Evolutionary conservation across 1,284 basidiomycete genomes (phyloP), one percentile per base, ranked within the genome.

Genomic region (Ustilago bromivora): DNA sequence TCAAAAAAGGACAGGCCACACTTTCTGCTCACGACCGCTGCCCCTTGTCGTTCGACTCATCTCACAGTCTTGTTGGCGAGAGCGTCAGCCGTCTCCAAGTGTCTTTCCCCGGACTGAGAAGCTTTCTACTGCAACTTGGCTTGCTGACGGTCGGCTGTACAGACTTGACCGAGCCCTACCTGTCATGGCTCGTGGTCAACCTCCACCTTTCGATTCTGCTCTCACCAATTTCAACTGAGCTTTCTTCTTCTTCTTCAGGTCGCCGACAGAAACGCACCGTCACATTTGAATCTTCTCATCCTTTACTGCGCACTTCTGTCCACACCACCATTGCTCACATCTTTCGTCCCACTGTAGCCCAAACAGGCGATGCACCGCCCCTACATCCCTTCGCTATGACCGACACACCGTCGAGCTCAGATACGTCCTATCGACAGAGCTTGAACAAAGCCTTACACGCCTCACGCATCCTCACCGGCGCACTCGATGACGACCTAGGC

Each of bases 401-500:
- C 54, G 54, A 67, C 36, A 41, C 41, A 34, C 55, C 61, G 10
- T 67, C 71, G 46, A 56, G 63, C 56, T 66, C 62, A 2, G 64
- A 66, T 43, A 32, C 32, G 12, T 66, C 67, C 31, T 75, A 75
- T 60, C 66, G 72, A 34, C 73, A 71, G n/a, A 57, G 66, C 57
- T 57, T 76, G 54, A 68, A 64, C 49, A 49, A 55, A 10, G 61
- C 66, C 23, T 55, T 76, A 19, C 62, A 67, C 15, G 74, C 69
- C 12, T 61, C 74, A 15, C 61, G 74, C 61, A 72, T 72, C 34
- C 65, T 75, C 49, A 58, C 41, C 9, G 73, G 68, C 58, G 49
- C 60, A 34, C 72, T 63, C 40, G 66, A 72, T 55, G 64, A 72
- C 19, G 67, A 77, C 52, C 59, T 77, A 1, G 70, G 63, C 19